A percentile compares a stretch with the other conserved stretches of the same genome.
Evolutionary conservation across 768 basidiomycete species (phyloP).

Genomic region (Leccinum subgranulosum): DNA sequence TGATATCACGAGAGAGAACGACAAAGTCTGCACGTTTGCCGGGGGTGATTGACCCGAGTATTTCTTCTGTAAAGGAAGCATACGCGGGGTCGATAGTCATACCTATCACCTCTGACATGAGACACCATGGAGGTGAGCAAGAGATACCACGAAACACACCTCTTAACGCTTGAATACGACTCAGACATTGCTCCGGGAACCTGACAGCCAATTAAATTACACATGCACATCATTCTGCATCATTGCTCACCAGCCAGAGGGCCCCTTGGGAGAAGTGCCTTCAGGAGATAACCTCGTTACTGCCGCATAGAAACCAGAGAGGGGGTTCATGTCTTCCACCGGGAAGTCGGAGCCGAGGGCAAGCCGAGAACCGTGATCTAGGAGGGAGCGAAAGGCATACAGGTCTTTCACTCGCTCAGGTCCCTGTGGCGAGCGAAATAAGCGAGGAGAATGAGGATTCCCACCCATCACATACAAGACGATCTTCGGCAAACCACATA

Average conservation of each 20-base stretch:
- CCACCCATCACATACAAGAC: slow-evolving; percentile 50
- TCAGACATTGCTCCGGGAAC: slow-evolving; percentile 80
- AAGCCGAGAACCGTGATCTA: slow-evolving; percentile 63
- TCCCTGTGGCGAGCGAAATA: slow-evolving; percentile 45
- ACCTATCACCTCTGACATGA: slow-evolving; percentile 39
- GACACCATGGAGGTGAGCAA: background rate
- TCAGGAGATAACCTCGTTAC: slow-evolving; percentile 67
- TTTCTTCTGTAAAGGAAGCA: slow-evolving; percentile 75
- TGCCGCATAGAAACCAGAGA: slow-evolving; percentile 86
- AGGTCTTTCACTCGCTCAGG: slow-evolving; percentile 79
- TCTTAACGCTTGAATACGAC: slow-evolving; percentile 72
- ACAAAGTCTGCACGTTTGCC: slow-evolving; percentile 87
- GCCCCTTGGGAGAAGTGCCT: slow-evolving; percentile 79
- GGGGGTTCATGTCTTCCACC: slow-evolving; percentile 82
- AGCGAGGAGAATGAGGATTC: background rate
- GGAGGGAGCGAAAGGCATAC: slow-evolving; percentile 80
- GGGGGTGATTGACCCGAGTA: slow-evolving; percentile 69
- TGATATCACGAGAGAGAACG: slow-evolving; percentile 80
- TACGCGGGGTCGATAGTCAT: slow-evolving; percentile 89
- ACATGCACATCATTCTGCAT: background rate
- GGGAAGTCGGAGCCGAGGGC: slow-evolving; percentile 89
- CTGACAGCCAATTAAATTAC: slow-evolving; percentile 34
- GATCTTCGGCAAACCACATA: slow-evolving; percentile 87
- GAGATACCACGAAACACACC: slow-evolving; percentile 36
- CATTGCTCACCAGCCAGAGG: slow-evolving; percentile 68